Conservation (phyloP, 2,329 filamentous ascomycete species). For the Ambrosiella xylebori region DNA sequence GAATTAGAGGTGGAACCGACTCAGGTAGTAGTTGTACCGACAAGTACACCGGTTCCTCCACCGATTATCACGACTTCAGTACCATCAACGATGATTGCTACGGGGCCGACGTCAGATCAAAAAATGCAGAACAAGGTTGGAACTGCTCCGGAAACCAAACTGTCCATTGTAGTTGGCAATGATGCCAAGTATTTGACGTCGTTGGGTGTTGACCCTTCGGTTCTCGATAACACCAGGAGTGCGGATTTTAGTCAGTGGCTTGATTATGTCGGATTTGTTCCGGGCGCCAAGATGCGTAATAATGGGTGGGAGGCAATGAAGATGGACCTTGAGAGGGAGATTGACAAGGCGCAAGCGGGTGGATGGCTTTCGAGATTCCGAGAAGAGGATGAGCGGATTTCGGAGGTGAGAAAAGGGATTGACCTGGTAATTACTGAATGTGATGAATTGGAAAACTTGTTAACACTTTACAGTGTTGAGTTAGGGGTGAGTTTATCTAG, state of each 20-base stretch:
- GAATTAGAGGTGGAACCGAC: conserved; percentile 15
- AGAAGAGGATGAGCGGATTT: conserved; percentile 78
- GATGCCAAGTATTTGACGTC: conserved; percentile 62
- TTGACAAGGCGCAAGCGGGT: conserved; percentile 79
- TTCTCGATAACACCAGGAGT: conserved; percentile 55
- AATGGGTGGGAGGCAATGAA: conserved; percentile 68
- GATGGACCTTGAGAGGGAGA: conserved; percentile 66
- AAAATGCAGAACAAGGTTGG: conserved; percentile 23
- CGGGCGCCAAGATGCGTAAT: conserved; percentile 54
- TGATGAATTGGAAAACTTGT: conserved; percentile 83
- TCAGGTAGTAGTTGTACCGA: conserved; percentile 12
- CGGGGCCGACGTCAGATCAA: conserved; percentile 13
- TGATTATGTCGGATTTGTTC: conserved; percentile 76
- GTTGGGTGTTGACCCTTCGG: conserved; percentile 56
- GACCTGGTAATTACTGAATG: conserved; percentile 88
- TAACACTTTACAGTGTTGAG: conserved; percentile 90
- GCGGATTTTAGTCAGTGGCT: conserved; percentile 69
- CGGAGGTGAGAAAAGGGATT: conserved; percentile 69
- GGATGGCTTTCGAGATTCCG: conserved; percentile 75
- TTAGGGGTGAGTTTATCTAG: conserved; percentile 48
- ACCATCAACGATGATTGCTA: conserved; percentile 2
- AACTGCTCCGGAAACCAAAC: conserved; percentile 20
- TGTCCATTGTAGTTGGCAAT: conserved; percentile 50
- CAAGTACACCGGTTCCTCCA: conserved; percentile 17
- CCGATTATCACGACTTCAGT: conserved; percentile 4